Evolutionary conservation across 2,329 filamentous ascomycete genomes (phyloP).

Genomic region (Blastomyces gilchristii): DNA sequence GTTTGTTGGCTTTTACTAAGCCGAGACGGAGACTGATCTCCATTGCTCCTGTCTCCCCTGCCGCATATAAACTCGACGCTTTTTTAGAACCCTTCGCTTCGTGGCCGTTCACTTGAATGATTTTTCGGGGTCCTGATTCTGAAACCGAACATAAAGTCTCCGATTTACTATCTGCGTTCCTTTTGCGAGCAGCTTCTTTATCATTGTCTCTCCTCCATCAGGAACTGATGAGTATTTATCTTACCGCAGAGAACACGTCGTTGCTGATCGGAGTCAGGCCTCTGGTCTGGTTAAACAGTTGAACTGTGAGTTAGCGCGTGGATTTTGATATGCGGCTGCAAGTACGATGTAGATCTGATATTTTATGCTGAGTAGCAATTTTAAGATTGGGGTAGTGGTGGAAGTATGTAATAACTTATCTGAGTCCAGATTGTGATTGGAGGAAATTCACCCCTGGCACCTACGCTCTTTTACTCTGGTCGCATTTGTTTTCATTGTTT

Average conservation of each 20-base stretch:
- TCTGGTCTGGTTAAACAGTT: not conserved
- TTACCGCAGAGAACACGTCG: not conserved
- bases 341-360: not conserved
- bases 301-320: not conserved
- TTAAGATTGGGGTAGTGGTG: not conserved
- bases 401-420: not conserved
- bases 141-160: not conserved
- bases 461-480: too few relatives aligned
- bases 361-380: not conserved
- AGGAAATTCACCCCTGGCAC: not conserved
- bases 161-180: not conserved
- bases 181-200: not conserved
- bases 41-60: not conserved
- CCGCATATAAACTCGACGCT: not conserved
- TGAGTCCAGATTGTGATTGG: not conserved
- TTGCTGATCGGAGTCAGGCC: not conserved
- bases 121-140: not conserved
- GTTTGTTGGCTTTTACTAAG: not conserved
- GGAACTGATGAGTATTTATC: not conserved
- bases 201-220: not conserved
- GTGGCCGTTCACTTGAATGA: not conserved
- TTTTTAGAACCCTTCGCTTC: slow-evolving; percentile 1
- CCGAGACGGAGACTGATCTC: not conserved
- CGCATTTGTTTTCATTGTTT: not conserved
- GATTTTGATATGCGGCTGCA: not conserved